A percentile compares a stretch with the other conserved stretches of the same genome.
These are phyloP conservation scores for Seiridium cupressi DNA, from an alignment of 2,329 filamentous ascomycete genomes.

Conservation along the genomic window DNA sequence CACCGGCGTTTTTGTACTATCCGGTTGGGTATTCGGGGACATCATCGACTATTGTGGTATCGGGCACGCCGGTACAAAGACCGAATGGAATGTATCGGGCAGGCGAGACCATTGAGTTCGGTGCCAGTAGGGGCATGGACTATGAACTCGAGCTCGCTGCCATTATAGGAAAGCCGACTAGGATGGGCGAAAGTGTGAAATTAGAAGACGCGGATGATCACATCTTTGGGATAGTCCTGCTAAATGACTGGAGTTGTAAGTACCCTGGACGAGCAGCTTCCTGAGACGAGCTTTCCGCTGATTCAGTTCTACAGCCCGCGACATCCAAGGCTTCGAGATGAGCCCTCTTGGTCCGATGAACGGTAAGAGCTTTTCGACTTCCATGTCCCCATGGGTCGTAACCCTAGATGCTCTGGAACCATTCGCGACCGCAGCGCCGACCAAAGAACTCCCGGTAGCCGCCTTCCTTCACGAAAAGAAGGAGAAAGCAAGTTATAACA, in stretches of 20 bases:
- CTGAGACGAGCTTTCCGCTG: background rate
- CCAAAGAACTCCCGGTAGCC: conserved; percentile 19
- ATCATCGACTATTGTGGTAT: conserved; percentile 19
- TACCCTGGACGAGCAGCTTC: background rate
- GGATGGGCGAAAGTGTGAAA: conserved; percentile 32
- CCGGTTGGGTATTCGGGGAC: conserved; percentile 18
- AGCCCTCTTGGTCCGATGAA: conserved; percentile 59
- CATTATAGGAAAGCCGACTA: conserved; percentile 39
- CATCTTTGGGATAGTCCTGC: conserved; percentile 60
- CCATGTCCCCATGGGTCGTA: conserved; percentile 61
- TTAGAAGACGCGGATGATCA: conserved; percentile 52
- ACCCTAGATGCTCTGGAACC: conserved; percentile 60
- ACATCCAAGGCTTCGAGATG: conserved; percentile 63
- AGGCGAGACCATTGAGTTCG: conserved; percentile 16
- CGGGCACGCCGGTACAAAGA: conserved; percentile 21
- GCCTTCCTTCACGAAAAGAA: conserved; percentile 33
- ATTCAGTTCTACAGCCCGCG: conserved; percentile 39
- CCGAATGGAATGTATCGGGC: conserved; percentile 19
- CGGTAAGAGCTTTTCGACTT: conserved; percentile 58
- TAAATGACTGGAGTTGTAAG: conserved; percentile 59
- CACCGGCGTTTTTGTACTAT: conserved; percentile 16
- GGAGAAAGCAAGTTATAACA: conserved; percentile 31
- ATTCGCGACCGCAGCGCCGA: conserved; percentile 43
- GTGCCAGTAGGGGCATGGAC: conserved; percentile 32
- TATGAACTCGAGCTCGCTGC: conserved; percentile 44